Percentiles rank a stretch among this genome's conserved stretches.
phyloP scores from a whole-genome alignment of 345 rosid genomes.

The Salix exigua region DNA sequence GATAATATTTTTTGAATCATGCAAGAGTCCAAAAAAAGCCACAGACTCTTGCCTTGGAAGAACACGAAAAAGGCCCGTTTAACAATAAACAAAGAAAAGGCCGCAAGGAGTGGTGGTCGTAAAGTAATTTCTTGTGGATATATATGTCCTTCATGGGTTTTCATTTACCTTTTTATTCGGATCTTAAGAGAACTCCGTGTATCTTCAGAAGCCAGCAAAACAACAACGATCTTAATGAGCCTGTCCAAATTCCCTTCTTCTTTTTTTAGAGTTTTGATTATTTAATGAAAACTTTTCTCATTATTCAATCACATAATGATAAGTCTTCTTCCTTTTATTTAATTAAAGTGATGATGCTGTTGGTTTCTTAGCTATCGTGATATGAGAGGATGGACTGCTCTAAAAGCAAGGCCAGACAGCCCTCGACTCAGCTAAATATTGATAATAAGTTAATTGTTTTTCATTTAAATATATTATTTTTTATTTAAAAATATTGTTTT shows the following conservation, averaged over 20 bases:
- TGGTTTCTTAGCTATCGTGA: neutral
- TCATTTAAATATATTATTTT: too few relatives aligned
- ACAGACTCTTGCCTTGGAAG: constrained; percentile 12
- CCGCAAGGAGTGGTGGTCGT: neutral
- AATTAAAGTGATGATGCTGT: neutral
- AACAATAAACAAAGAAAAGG: neutral
- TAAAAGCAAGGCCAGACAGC: constrained; percentile 11
- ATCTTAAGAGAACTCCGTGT: constrained; percentile 47
- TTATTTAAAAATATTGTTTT: too few relatives aligned
- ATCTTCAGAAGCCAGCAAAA: constrained; percentile 53
- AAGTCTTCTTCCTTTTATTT: neutral
- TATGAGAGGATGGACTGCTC: constrained; percentile 3
- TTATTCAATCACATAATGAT: neutral
- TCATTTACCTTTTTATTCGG: constrained; percentile 54
- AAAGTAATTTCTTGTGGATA: constrained; percentile 6
- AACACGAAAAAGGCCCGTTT: constrained; percentile 19
- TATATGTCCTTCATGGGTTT: neutral
- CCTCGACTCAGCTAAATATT: neutral
- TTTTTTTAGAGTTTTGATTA: neutral
- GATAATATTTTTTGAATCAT: constrained; percentile 39
- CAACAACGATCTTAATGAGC: constrained; percentile 53
- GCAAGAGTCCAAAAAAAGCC: constrained; percentile 41
- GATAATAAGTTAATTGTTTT: too few relatives aligned
- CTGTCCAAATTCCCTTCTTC: constrained; percentile 22
- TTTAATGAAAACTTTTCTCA: constrained; percentile 17